Evolutionary conservation across 2,329 filamentous ascomycete species (phyloP).

Genomic region (Periglandula ipomoeae): DNA sequence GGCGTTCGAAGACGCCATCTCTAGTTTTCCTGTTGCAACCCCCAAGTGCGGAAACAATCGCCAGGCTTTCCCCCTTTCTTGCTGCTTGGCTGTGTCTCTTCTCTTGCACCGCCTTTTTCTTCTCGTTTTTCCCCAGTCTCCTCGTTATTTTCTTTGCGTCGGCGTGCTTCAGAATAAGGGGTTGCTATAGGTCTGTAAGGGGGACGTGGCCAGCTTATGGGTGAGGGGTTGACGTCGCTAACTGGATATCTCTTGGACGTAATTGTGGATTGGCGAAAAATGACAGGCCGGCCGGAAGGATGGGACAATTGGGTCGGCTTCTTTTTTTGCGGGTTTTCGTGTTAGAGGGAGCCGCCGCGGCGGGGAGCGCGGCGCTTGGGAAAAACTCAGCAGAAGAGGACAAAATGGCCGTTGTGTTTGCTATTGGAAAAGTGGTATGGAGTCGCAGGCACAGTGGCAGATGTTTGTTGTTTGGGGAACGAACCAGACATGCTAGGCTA

Average conservation of each 20-base stretch:
- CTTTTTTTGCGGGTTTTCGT: background rate
- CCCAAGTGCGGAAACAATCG: background rate
- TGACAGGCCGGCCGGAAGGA: constrained; percentile 1
- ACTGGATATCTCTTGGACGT: constrained; percentile 4
- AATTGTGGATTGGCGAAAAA: background rate
- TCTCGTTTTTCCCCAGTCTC: background rate
- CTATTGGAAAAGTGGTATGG: background rate
- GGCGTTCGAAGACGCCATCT: constrained; percentile 7
- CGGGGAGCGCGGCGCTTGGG: background rate
- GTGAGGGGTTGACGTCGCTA: background rate
- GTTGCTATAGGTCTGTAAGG: background rate
- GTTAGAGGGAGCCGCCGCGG: background rate
- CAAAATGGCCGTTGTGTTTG: background rate
- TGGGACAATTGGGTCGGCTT: background rate
- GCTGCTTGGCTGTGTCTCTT: background rate
- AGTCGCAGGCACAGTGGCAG: background rate
- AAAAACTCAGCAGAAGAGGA: background rate
- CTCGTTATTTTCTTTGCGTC: background rate
- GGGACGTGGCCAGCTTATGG: background rate
- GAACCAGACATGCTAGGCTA: background rate
- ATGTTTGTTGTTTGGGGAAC: background rate
- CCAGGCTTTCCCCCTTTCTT: background rate
- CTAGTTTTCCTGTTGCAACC: background rate
- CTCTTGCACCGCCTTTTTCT: background rate
- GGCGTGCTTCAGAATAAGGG: background rate